Evolutionary conservation across 768 basidiomycete species (phyloP), one percentile per base, ranked within the genome.

Genomic region (Dentipellis fragilis): DNA sequence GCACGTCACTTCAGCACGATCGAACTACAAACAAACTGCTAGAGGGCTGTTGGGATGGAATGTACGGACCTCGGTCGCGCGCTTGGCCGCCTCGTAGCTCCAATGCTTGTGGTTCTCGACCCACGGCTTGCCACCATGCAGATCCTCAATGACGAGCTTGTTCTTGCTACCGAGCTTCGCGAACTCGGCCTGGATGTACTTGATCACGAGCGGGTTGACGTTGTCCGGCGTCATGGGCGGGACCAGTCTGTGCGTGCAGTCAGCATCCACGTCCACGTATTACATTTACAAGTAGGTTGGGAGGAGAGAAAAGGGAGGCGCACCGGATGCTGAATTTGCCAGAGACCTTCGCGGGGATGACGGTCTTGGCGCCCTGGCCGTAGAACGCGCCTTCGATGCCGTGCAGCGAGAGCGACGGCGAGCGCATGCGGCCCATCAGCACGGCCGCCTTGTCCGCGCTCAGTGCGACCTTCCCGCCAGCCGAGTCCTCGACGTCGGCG

Each of bases 371-470:
- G 2, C 90, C 91, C 0, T 80, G 77, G 0, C 81, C 83, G 54
- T 80, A 89, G 75, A 94, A 96, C 1, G 93, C 95, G 50, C 94
- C 93, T 70, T 96, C 90, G 63, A 98, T 94, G 10, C 95, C 95
- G 67, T 98, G 94, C 22, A 98, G 72, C 2, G 91, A 93, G 58
- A 98, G 78, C 56, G 85, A 87, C 2, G 94, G 89, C 62, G 80
- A 75, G 36, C 93, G 82, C 94, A 97, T 97, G 62, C 92, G 83
- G 39, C 89, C 91, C 93, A 95, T 98, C 39, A 98, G 74, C 19
- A 87, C 80, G 10, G 72, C 68, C 34, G 83, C 83, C 68, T 93
- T 94, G 68, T 93, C 85, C 4, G 80, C 72, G 2, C 83, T 85
- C 21, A 96, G 66, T 2, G 87, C 83, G 61, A 91, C 83, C 60